Percentiles rank a stretch among this genome's conserved stretches.
Conservation (phyloP, 2,329 filamentous ascomycete genomes). For the Eutypa lata region DNA sequence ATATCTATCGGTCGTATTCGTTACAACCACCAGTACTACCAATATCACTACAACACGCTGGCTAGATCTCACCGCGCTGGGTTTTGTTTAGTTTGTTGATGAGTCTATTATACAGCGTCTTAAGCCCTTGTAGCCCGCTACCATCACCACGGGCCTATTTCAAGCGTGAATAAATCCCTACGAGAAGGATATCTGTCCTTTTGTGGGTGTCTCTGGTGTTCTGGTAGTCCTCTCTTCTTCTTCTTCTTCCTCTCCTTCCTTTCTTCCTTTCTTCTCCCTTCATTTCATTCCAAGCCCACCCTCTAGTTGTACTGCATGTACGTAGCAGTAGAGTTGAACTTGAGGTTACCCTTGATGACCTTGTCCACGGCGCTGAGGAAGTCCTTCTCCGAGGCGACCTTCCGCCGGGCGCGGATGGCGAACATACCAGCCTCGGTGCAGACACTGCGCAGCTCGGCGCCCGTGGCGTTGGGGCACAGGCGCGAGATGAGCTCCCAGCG, state of each 20-base stretch:
- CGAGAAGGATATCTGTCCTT: too few relatives aligned
- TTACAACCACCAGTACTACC: too few relatives aligned
- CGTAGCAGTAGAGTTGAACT: conserved; percentile 97
- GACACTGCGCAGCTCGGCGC: conserved; percentile 92
- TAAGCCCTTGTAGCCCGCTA: too few relatives aligned
- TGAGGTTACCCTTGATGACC: conserved; percentile 98
- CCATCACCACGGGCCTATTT: too few relatives aligned
- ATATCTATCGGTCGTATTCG: too few relatives aligned
- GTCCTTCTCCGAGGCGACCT: conserved; percentile 98
- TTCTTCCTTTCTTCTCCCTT: not conserved
- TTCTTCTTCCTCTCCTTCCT: not conserved
- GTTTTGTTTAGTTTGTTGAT: too few relatives aligned
- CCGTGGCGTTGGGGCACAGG: conserved; percentile 94
- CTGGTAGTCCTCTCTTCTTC: too few relatives aligned
- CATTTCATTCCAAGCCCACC: not conserved
- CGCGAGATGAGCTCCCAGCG: conserved; percentile 98
- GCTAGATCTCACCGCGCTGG: too few relatives aligned
- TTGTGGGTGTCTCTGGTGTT: too few relatives aligned
- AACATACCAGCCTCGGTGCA: conserved; percentile 99
- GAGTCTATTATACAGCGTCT: too few relatives aligned
- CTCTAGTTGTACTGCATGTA: conserved; percentile 98
- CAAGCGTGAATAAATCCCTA: too few relatives aligned
- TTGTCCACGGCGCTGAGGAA: conserved; percentile 98
- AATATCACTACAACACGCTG: too few relatives aligned
- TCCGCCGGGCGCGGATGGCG: conserved; percentile 87